Conservation (phyloP, 768 basidiomycete species). For the Galerina sulciceps region DNA sequence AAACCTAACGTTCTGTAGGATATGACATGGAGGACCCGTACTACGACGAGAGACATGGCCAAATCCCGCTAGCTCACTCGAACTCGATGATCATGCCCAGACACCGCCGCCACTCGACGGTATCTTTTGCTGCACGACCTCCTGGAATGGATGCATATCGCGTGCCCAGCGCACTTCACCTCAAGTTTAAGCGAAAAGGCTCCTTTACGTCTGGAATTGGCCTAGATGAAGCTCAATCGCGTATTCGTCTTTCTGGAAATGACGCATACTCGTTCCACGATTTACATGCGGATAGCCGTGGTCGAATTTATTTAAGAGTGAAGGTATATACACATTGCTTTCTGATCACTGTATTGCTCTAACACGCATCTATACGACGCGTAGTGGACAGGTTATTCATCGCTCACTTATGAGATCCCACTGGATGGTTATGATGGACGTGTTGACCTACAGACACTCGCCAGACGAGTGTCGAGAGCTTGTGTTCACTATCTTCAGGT, state of each 20-base stretch:
- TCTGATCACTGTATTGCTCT: slow-evolving; percentile 4
- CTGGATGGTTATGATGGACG: slow-evolving; percentile 69
- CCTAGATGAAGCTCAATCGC: slow-evolving; percentile 71
- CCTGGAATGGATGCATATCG: slow-evolving; percentile 48
- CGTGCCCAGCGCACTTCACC: slow-evolving; percentile 49
- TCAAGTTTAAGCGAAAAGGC: slow-evolving; percentile 80
- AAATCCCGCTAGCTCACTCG: slow-evolving; percentile 33
- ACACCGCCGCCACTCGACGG: slow-evolving; percentile 54
- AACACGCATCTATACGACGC: background rate
- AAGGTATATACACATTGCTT: slow-evolving; percentile 46
- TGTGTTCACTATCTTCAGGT: slow-evolving; percentile 78
- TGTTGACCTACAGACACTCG: slow-evolving; percentile 67
- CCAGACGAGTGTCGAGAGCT: slow-evolving; percentile 69
- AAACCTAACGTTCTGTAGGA: slow-evolving; percentile 22
- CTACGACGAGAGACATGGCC: slow-evolving; percentile 50
- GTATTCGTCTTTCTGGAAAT: slow-evolving; percentile 60
- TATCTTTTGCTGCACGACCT: slow-evolving; percentile 47
- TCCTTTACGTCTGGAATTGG: slow-evolving; percentile 66
- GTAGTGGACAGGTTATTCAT: slow-evolving; percentile 73
- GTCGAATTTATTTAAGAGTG: slow-evolving; percentile 64
- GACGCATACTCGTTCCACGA: slow-evolving; percentile 69
- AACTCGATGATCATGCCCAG: slow-evolving; percentile 38
- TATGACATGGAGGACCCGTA: slow-evolving; percentile 67
- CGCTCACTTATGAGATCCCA: slow-evolving; percentile 77
- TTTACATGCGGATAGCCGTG: slow-evolving; percentile 63